Conservation (phyloP, 1,139 yeast genomes). For the Saccharomyces hybrid region DNA sequence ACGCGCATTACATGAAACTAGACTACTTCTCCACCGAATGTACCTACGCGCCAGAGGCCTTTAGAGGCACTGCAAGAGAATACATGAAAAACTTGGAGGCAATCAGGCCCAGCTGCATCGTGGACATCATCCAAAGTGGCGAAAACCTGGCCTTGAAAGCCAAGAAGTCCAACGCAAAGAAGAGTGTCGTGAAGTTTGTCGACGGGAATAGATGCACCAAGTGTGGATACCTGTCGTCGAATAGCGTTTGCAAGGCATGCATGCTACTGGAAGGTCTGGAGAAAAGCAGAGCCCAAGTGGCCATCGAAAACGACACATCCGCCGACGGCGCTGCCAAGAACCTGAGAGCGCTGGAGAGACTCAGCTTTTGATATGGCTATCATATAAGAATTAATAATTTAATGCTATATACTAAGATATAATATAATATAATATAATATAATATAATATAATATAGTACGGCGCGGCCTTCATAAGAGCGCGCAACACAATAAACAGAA, state of each 20-base stretch:
- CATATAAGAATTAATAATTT: not conserved
- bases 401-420: not conserved
- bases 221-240: slow-evolving; percentile 89
- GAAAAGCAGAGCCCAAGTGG: slow-evolving; percentile 56
- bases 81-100: slow-evolving; percentile 83
- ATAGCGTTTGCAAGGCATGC: slow-evolving; percentile 88
- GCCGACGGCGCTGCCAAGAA: slow-evolving; percentile 64
- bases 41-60: slow-evolving; percentile 96
- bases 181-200: slow-evolving; percentile 22
- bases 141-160: slow-evolving; percentile 69
- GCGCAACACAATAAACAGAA: slow-evolving; percentile 1
- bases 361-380: slow-evolving; percentile 42
- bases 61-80: slow-evolving; percentile 93
- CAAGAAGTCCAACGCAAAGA: slow-evolving; percentile 37
- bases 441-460: slow-evolving; percentile 1
- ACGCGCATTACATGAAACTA: slow-evolving; percentile 91
- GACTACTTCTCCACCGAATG: slow-evolving; percentile 98
- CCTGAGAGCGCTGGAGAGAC: slow-evolving; percentile 55
- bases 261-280: slow-evolving; percentile 79
- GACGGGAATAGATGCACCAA: slow-evolving; percentile 75
- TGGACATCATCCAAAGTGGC: slow-evolving; percentile 91
- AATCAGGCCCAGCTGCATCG: slow-evolving; percentile 84
- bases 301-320: slow-evolving; percentile 43
- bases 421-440: not conserved
- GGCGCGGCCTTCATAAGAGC: not conserved